These are phyloP conservation scores for Trametes cubensis DNA, from an alignment of 768 basidiomycete genomes.

Conservation along the genomic window DNA sequence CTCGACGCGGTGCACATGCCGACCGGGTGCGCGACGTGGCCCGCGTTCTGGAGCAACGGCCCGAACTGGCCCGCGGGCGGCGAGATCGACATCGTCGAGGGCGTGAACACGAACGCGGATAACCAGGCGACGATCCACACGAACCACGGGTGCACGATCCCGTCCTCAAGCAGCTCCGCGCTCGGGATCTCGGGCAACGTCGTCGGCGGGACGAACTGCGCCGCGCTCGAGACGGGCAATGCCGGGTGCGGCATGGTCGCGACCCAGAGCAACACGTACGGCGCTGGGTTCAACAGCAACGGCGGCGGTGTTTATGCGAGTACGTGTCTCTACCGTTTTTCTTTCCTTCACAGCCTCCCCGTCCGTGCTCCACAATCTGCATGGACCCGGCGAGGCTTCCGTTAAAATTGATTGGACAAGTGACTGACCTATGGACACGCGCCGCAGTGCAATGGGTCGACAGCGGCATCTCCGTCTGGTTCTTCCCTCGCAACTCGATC, in stretches of 20 bases:
- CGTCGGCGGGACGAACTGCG: slow-evolving; percentile 74
- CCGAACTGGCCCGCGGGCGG: slow-evolving; percentile 50
- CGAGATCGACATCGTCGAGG: slow-evolving; percentile 87
- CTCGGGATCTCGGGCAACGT: slow-evolving; percentile 64
- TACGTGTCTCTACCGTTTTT: slow-evolving; percentile 51
- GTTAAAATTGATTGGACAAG: background rate
- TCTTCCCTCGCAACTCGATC: slow-evolving; percentile 74
- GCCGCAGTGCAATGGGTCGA: slow-evolving; percentile 73
- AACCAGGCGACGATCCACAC: slow-evolving; percentile 88
- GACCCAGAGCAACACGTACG: slow-evolving; percentile 64
- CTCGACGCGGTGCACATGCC: slow-evolving; percentile 91
- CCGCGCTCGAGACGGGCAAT: slow-evolving; percentile 67
- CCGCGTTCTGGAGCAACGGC: slow-evolving; percentile 49
- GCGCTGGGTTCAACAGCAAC: slow-evolving; percentile 75
- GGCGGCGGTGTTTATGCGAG: slow-evolving; percentile 91
- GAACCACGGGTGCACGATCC: slow-evolving; percentile 67
- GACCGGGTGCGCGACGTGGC: slow-evolving; percentile 87
- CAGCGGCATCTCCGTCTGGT: slow-evolving; percentile 77
- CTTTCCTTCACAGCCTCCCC: background rate
- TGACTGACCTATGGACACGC: slow-evolving; percentile 22
- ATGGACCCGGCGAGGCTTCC: slow-evolving; percentile 1
- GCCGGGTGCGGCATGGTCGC: slow-evolving; percentile 83
- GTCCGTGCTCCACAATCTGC: slow-evolving; percentile 6
- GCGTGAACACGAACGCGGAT: slow-evolving; percentile 78
- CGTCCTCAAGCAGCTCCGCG: slow-evolving; percentile 47